Base-by-base conservation (phyloP, 441 rosid species). In the Syzygium syzygioides region DNA sequence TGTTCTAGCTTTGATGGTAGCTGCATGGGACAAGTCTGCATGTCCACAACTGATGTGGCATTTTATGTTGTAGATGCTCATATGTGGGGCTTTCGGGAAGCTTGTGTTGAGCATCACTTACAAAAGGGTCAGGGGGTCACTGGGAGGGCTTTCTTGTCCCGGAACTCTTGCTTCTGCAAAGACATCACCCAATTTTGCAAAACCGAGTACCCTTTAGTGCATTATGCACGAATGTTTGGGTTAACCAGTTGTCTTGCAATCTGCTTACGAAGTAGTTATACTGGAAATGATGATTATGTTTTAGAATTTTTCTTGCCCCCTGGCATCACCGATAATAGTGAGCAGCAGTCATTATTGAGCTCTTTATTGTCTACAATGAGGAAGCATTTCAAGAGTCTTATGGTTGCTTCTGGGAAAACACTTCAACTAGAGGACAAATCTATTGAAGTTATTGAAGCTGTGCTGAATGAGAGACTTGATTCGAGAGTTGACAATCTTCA, bases 111-210 rank as follows among this genome's bases (percentile, higher is more conserved):
- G 92, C 99, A 98, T 91, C 99, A 98, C 93, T 91, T 97, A 57
- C 98, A 96, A 89, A 96, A 93, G 88, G 99, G 97, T 90, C 98
- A 97, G 91, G 99, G 99, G 32, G 99, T 96, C 84, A 95, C 96
- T 76, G 99, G 99, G 84, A 94, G 94, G 87, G 97, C 99, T 7
- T 96, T 96, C 92, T 92, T 93, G 86, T 95, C 99, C 86, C 97
- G 91, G 85, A 93, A 92, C 87, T 89, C 96, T 48, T 96, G 96
- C 92, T 97, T 96, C 93, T 96, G 94, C 87, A 89, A 89, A 88
- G 97, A 97, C 34, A 92, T 97, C 32, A 95, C 95, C 53, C 93
- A 90, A 48, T 95, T 96, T 91, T 95, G 97, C 93, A 97, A 96
- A 93, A 94, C 96, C 28, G 95, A 97, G 59, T 96, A 96, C 92